A percentile compares a stretch with the other conserved stretches of the same genome.
Evolutionary conservation across 805 yeast genomes (phyloP).

Genomic region (Maudiozyma serrabonitensis): DNA sequence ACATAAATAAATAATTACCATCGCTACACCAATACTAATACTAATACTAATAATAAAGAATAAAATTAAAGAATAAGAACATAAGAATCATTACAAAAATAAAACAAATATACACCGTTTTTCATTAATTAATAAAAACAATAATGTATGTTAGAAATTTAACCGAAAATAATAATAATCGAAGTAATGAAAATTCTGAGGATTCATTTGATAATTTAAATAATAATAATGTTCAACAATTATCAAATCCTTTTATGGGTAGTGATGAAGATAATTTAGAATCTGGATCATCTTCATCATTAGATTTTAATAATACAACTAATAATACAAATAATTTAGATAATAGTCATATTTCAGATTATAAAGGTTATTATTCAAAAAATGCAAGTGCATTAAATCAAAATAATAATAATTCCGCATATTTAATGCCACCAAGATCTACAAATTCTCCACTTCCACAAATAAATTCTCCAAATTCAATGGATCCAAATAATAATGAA

Average conservation of each 20-base stretch:
- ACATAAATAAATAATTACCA: too few species aligned
- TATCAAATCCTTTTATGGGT: constrained; percentile 8
- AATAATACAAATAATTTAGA: not conserved
- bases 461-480: not conserved
- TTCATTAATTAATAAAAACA: not conserved
- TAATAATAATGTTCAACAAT: not conserved
- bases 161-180: constrained; percentile 1
- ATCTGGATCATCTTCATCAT: constrained; percentile 2
- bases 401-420: constrained; percentile 1
- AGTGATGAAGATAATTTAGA: constrained; percentile 9
- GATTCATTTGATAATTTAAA: constrained; percentile 9
- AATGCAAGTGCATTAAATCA: constrained; percentile 5
- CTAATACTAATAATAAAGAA: not conserved
- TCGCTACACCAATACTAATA: not conserved
- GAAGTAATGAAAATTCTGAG: not conserved
- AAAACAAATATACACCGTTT: not conserved
- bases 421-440: constrained; percentile 1
- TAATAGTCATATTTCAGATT: constrained; percentile 13
- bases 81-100: too few species aligned
- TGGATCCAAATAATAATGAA: constrained; percentile 6
- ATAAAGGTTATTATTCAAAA: constrained; percentile 27
- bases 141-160: constrained; percentile 29
- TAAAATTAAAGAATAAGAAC: not conserved
- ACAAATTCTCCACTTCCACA: not conserved
- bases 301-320: not conserved